A percentile compares a stretch with the other conserved stretches of the same genome.
Conservation (phyloP, 2,329 filamentous ascomycete genomes). For the Neonectria sp. region DNA sequence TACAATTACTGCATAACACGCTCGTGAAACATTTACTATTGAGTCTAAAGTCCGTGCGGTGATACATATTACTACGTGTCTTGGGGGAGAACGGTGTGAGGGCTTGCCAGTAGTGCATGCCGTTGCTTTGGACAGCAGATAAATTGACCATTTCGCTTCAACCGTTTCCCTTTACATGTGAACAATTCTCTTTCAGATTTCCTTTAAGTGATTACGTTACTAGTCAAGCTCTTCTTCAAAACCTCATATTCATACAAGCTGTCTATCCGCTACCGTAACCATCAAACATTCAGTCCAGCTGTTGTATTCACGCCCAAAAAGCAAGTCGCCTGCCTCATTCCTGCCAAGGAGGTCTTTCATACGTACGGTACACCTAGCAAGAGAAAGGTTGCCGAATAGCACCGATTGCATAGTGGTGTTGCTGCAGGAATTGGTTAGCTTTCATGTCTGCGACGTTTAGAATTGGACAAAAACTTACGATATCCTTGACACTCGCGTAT, state of each 20-base stretch:
- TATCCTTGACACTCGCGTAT: constrained; percentile 27
- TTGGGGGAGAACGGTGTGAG: too few relatives aligned
- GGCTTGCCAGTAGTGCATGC: too few relatives aligned
- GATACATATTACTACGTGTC: too few relatives aligned
- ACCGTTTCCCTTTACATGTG: too few relatives aligned
- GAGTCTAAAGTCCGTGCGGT: too few relatives aligned
- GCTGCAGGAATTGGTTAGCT: not conserved
- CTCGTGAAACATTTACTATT: too few relatives aligned
- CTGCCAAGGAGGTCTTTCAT: not conserved
- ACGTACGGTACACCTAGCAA: not conserved
- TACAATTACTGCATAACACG: too few relatives aligned
- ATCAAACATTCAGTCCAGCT: not conserved
- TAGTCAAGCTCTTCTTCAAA: not conserved
- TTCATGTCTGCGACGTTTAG: not conserved
- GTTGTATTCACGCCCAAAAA: not conserved
- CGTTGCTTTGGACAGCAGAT: too few relatives aligned
- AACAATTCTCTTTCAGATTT: not conserved
- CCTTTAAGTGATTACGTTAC: too few relatives aligned
- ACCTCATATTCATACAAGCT: not conserved
- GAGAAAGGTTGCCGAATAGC: not conserved
- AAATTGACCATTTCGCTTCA: too few relatives aligned
- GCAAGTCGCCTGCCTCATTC: not conserved
- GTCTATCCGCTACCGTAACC: not conserved
- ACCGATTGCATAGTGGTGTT: not conserved
- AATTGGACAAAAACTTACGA: constrained; percentile 16